Evolutionary conservation across 768 basidiomycete genomes (phyloP), one percentile per base, ranked within the genome.

Genomic region (Coprinopsis sp.): DNA sequence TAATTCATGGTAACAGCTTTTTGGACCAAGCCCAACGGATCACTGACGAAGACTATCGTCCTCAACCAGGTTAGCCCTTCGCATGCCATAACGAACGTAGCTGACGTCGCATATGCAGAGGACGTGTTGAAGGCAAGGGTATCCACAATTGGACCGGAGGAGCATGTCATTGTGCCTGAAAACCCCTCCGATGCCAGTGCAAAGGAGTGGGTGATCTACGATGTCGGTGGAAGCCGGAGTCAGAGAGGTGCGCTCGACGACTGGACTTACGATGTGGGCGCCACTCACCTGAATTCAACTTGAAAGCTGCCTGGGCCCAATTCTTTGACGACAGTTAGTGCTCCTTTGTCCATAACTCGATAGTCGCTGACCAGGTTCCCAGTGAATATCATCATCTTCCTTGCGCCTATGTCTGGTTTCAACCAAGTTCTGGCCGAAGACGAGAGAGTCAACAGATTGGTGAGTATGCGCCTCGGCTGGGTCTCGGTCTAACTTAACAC

Each of bases 321-420:
- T 86, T 78, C 58, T 84, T 86, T 48, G 81, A 85, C 46, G 76
- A 83, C 56, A 77, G 81, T 81, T 41, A 38, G 67, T 52, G 22
- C 31, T 12, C 6, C 16, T 34, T 41, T 46, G 37, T 6, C 24
- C 13, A 5, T 28, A 25, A 12, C 31, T 14, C 24, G 33, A n/a
- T 29, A 42, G n/a, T 22, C 43, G 37, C 33, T 25, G 44, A 21
- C 23, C 14, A 36, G 12, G 2, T 29, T 28, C 23, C 21, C 44
- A 79, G 81, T 82, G 34, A 77, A 79, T 52, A 73, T 77, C 8
- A 77, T 85, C 47, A 78, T 87, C 19, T 87, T 85, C 58, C 62
- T 85, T 3, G 81, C 79, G 2, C 80, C 84, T 0, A 71, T 84
- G 54, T 81, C 73, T 11, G 78, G 76, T 3, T 86, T 84, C 60